Percentiles rank a stretch among this genome's conserved stretches.
Evolutionary conservation across 2,329 filamentous ascomycete genomes (phyloP).

Genomic region (Calonectria leucothoes): DNA sequence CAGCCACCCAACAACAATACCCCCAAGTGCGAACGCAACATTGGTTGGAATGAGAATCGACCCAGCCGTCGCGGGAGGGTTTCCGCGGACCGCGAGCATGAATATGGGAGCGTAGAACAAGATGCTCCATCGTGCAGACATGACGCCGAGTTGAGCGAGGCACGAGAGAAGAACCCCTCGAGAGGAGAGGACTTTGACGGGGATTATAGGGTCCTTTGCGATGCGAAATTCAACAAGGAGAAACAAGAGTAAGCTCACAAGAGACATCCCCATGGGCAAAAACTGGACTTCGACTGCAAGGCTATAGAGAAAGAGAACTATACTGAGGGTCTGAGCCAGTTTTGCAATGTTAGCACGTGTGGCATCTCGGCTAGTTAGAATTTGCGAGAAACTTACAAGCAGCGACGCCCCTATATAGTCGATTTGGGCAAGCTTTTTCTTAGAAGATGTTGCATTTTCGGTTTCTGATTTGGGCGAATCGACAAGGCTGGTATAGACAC

Average conservation of each 20-base stretch:
- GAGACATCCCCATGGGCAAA: conserved; percentile 70
- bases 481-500: conserved; percentile 76
- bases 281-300: conserved; percentile 73
- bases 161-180: conserved; percentile 80
- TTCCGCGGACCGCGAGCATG: conserved; percentile 79
- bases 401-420: conserved; percentile 80
- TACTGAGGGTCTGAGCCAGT: conserved; percentile 64
- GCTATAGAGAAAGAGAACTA: conserved; percentile 79
- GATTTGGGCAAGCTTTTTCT: conserved; percentile 70
- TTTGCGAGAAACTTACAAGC: conserved; percentile 59
- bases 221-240: conserved; percentile 72
- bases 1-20: conserved; percentile 77
- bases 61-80: conserved; percentile 76
- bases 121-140: conserved; percentile 84
- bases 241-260: conserved; percentile 63
- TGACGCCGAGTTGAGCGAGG: conserved; percentile 78
- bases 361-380: not conserved
- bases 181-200: conserved; percentile 75
- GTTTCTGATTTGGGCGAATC: conserved; percentile 23
- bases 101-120: conserved; percentile 87
- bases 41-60: conserved; percentile 86
- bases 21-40: conserved; percentile 79
- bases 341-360: conserved; percentile 12
- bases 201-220: conserved; percentile 79
- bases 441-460: conserved; percentile 45